A percentile compares a stretch with the other conserved stretches of the same genome.
Conservation (phyloP, 768 basidiomycete species). For the Boletus eberwhitei region DNA sequence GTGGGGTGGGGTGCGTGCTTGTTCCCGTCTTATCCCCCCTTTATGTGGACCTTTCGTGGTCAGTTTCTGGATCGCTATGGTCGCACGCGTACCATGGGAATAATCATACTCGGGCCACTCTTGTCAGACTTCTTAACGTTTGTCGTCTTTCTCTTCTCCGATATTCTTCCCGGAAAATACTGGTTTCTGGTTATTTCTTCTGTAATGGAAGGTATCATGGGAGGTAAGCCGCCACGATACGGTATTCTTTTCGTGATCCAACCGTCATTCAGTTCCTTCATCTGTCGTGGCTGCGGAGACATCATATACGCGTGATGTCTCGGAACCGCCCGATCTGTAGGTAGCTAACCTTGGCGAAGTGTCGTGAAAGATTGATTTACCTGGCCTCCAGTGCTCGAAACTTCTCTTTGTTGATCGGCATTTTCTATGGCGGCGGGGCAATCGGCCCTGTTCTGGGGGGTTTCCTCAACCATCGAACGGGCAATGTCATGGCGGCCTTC, state of each 20-base stretch:
- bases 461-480: background rate
- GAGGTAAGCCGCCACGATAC: background rate
- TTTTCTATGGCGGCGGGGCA: background rate
- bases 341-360: background rate
- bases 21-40: background rate
- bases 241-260: background rate
- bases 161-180: background rate
- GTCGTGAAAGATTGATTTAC: background rate
- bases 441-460: background rate
- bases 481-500: background rate
- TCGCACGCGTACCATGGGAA: background rate
- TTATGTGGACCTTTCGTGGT: background rate
- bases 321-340: background rate
- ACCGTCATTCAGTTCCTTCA: background rate
- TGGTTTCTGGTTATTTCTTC: background rate
- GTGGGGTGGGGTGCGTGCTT: conserved; percentile 2
- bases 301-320: background rate
- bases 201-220: background rate
- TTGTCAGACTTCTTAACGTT: background rate
- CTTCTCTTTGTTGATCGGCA: background rate
- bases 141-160: background rate
- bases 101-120: background rate
- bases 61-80: background rate
- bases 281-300: background rate
- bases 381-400: background rate